Evolutionary conservation across 768 basidiomycete genomes (phyloP), one percentile per base, ranked within the genome.

Genomic region (Filobasidium wieringae): DNA sequence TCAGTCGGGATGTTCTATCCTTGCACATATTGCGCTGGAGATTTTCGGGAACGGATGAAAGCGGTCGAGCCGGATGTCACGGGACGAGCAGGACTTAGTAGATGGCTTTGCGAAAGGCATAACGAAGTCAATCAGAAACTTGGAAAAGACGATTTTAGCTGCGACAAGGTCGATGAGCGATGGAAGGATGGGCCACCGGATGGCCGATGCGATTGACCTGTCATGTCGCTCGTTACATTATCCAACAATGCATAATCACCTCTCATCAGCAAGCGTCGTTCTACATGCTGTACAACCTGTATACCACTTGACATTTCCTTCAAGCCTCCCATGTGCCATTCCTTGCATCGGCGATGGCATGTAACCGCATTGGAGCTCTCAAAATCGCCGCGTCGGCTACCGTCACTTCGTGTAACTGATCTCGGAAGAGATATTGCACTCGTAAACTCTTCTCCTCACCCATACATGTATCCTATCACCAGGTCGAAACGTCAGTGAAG

Each of bases 121-220:
- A 97, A 97, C 67, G 85, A 86, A 68, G 91, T 96, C 57, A 97
- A 93, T 67, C 78, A 79, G 70, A 81, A 83, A 72, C 76, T 96
- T 32, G 89, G 90, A 39, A 96, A 95, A 79, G 78, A 78, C 58
- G 71, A 41, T 53, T 96, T 96, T 74, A 83, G 89, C 71, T 97
- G 93, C 71, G 68, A 75, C 32, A 88, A 81, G 70, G 81, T 85
- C 45, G 85, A 87, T 63, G 85, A 88, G 77, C 78, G 92, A 66
- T 97, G 93, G 93, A 87, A 80, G 76, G 88, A 92, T 72, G 93
- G 91, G 0, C 87, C 88, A 24, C 65, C 72, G 4, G 88, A 96
- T 73, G 90, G 89, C 17, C 82, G 85, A 43, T 97, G 92, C 70
- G 89, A 92, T 78, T 91, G 22, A 30, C 7, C 41, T 8, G 9